Percentiles rank a stretch among this genome's conserved stretches.
phyloP scores from a whole-genome alignment of 345 rosid species.

The Atalantia buxifolia region DNA sequence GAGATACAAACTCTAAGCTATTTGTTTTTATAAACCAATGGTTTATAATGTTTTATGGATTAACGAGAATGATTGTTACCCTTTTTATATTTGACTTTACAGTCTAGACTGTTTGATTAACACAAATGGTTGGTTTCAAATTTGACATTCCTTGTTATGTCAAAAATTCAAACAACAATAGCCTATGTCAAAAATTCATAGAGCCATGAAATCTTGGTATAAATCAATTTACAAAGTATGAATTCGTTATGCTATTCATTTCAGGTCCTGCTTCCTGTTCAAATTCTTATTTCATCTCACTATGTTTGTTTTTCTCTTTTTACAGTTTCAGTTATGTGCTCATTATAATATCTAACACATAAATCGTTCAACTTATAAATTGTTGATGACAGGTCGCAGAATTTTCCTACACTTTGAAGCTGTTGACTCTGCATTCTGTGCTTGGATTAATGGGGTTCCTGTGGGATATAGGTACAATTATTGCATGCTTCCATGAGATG shows the following conservation, averaged over 20 bases:
- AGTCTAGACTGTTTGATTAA: too few species aligned
- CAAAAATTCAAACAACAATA: background rate
- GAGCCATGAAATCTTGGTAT: too few species aligned
- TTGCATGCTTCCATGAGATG: background rate
- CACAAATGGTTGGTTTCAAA: too few species aligned
- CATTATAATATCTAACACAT: background rate
- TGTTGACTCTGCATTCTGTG: conserved; percentile 93
- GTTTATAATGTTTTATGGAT: too few species aligned
- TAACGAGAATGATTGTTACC: too few species aligned
- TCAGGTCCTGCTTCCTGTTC: background rate
- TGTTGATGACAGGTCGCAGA: conserved; percentile 69
- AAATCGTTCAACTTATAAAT: background rate
- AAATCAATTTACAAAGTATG: background rate
- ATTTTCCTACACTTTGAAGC: conserved; percentile 94
- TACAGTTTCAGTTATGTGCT: background rate
- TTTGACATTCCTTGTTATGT: too few species aligned
- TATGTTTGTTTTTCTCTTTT: background rate
- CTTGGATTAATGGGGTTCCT: conserved; percentile 83
- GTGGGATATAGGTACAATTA: conserved; percentile 81
- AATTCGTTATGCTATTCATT: background rate
- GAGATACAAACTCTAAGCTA: too few species aligned
- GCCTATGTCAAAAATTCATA: background rate
- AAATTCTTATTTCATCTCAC: background rate
- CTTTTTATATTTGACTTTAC: too few species aligned
- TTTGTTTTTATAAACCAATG: too few species aligned